A percentile compares a stretch with the other conserved stretches of the same genome.
phyloP scores from a whole-genome alignment of 768 basidiomycete genomes.

The Mycena polygramma region DNA sequence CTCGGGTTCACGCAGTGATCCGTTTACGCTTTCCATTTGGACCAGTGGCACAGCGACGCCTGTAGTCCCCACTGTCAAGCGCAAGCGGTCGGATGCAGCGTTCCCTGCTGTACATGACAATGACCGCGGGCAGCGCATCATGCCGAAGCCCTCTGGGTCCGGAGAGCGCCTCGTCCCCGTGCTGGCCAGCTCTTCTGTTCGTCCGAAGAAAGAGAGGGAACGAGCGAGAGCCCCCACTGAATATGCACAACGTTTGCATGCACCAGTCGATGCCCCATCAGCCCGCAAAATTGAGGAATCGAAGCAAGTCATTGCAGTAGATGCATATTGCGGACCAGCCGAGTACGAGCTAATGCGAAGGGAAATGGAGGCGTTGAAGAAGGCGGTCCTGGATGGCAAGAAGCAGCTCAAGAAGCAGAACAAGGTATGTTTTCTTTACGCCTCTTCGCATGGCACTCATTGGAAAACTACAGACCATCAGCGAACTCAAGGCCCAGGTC shows the following conservation, averaged over 20 bases:
- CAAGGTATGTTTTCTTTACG: constrained; percentile 56
- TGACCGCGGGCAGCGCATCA: constrained; percentile 37
- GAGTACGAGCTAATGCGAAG: constrained; percentile 69
- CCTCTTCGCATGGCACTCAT: constrained; percentile 20
- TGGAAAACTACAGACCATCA: constrained; percentile 57
- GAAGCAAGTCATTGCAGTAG: constrained; percentile 16
- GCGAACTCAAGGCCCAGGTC: constrained; percentile 64
- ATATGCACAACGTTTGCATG: constrained; percentile 2
- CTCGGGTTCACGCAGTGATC: constrained; percentile 34
- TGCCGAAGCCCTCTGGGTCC: constrained; percentile 20
- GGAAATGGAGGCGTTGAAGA: constrained; percentile 70
- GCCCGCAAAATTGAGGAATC: neutral
- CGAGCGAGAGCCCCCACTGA: neutral
- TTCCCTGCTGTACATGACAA: constrained; percentile 14
- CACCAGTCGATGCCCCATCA: neutral
- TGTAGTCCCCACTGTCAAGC: constrained; percentile 26
- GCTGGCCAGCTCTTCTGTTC: constrained; percentile 12
- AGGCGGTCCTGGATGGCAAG: constrained; percentile 59
- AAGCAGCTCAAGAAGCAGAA: constrained; percentile 66
- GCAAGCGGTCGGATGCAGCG: constrained; percentile 30
- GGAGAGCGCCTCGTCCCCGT: constrained; percentile 8
- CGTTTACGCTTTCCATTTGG: constrained; percentile 28
- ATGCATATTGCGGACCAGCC: constrained; percentile 48
- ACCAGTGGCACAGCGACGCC: neutral
- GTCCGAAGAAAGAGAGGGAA: constrained; percentile 32